phyloP scores from a whole-genome alignment of 2,329 filamentous ascomycete species.

The Monosporascus ibericus region DNA sequence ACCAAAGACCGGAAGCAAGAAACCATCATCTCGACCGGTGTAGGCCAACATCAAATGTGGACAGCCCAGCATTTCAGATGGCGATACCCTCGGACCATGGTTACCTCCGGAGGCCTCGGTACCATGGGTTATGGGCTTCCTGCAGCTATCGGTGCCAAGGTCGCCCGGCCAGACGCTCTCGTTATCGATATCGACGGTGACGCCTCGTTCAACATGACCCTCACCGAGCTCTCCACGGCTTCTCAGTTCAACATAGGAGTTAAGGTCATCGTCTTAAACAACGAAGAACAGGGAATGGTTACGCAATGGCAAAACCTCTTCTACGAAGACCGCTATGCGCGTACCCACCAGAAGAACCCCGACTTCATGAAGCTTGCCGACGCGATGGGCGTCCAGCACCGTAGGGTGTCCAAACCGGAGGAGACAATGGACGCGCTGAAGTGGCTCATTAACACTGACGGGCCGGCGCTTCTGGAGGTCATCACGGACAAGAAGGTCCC shows the following conservation, averaged over 20 bases:
- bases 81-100: conserved; percentile 85
- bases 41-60: conserved; percentile 99
- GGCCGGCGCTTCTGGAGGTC: conserved; percentile 89
- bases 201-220: conserved; percentile 98
- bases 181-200: conserved; percentile 97
- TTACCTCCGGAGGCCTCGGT: conserved; percentile 91
- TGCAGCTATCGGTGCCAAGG: conserved; percentile 92
- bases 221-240: conserved; percentile 89
- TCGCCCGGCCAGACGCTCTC: conserved; percentile 69
- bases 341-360: conserved; percentile 93
- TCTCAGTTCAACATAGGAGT: conserved; percentile 94
- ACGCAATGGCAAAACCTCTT: conserved; percentile 98
- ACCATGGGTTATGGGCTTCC: conserved; percentile 96
- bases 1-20: conserved; percentile 74
- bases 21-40: conserved; percentile 87
- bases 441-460: conserved; percentile 85
- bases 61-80: conserved; percentile 64
- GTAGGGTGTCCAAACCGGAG: conserved; percentile 65
- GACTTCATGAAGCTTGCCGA: conserved; percentile 91
- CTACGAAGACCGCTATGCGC: conserved; percentile 87
- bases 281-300: conserved; percentile 97
- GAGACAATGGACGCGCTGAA: conserved; percentile 73
- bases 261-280: conserved; percentile 93
- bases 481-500: conserved; percentile 88
- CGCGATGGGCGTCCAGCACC: conserved; percentile 79